Evolutionary conservation across 768 basidiomycete species (phyloP), one percentile per base, ranked within the genome.

Genomic region (Tricholoma flavovirens): DNA sequence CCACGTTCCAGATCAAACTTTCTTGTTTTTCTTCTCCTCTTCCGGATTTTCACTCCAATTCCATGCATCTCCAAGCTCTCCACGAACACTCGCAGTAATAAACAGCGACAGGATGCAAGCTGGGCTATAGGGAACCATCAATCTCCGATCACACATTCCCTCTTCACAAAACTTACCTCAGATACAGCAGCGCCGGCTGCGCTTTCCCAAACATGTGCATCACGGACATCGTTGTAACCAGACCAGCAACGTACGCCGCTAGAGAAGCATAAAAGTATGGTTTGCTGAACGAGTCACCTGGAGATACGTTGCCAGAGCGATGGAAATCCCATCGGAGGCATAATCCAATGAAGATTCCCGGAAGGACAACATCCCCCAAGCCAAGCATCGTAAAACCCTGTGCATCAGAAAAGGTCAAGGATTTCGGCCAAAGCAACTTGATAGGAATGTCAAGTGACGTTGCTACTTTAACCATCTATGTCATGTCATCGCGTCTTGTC

Each of bases 121-220:
- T 29, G 90, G 91, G 65, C 87, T 89, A 22, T 52, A n/a, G 58
- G 11, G 32, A 42, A 49, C 15, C 19, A 10, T 62, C 46, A 53
- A 33, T 51, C 35, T 14, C 12, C 15, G 22, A 29, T 36, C 22
- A 9, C 32, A 40, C 9, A 38, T 58, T 22, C 21, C 11, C 22
- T 32, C 35, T 19, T 36, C 55, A 40, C 12, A 29, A 15, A 12
- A 56, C 81, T 65, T 62, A 88, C 89, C 88, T 89, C 59, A 99
- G 79, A 71, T 98, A 99, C 45, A 99, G 74, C 54, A 99, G 72
- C 1, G 96, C 96, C 1, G 96, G 96, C 63, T 99, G 96, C 3
- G 90, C 93, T 6, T 77, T 78, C 30, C 77, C 75, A 62, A 83
- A 86, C 38, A 71, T 65, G 65, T 96, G 90, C 93, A 97, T 93